Conservation (phyloP, 352 stramenopile species). For the Hyaloperonospora brassicae region DNA sequence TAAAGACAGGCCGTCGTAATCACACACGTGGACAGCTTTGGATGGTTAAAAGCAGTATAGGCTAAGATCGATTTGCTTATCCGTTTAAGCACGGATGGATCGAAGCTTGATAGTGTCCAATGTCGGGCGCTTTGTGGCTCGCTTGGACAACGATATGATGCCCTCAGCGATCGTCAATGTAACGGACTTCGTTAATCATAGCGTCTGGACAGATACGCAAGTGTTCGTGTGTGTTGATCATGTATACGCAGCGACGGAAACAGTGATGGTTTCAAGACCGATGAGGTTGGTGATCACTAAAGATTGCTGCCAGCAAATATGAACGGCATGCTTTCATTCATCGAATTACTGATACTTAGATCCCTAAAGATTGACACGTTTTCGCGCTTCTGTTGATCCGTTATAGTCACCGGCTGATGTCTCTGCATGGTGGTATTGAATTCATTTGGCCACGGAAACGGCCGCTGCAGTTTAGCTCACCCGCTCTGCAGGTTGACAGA, state of each 20-base stretch:
- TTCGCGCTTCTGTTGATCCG: conserved; percentile 53
- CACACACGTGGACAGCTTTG: no score
- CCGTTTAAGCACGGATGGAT: no score
- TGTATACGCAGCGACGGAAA: conserved; percentile 35
- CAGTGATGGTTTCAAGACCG: conserved; percentile 49
- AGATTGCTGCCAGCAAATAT: conserved; percentile 67
- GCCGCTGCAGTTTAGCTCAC: no score
- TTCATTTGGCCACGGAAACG: no score
- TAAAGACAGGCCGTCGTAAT: no score
- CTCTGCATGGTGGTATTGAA: no score
- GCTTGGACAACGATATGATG: no score
- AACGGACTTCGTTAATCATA: conserved; percentile 48
- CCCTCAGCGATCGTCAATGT: conserved; percentile 36
- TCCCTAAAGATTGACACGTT: conserved; percentile 76
- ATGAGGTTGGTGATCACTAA: conserved; percentile 79
- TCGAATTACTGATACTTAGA: conserved; percentile 46
- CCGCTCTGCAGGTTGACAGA: no score
- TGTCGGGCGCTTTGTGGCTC: no score
- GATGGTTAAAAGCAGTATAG: no score
- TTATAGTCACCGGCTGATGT: conserved; percentile 64
- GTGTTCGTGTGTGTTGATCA: conserved; percentile 69
- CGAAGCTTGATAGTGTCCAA: no score
- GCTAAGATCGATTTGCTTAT: no score
- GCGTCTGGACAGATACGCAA: conserved; percentile 74
- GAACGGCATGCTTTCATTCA: conserved; percentile 83